Conservation (phyloP, 176 grass and related monocot genomes). For the Lolium perenne region DNA sequence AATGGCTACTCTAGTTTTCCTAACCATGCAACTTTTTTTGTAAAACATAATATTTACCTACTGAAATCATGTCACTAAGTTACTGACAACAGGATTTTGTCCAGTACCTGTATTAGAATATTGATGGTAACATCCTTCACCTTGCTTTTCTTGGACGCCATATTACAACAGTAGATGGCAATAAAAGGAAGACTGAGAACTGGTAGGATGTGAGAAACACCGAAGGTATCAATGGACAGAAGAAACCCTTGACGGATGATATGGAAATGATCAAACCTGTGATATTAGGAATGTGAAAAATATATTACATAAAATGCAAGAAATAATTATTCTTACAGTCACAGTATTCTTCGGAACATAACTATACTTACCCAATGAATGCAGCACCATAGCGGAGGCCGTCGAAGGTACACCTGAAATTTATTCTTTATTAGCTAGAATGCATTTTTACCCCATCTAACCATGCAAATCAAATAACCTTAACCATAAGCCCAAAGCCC, state of each 20-base stretch:
- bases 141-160: conserved; percentile 43
- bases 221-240: conserved; percentile 89
- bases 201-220: conserved; percentile 84
- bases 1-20: not conserved
- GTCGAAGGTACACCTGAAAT: conserved; percentile 93
- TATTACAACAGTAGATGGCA: conserved; percentile 48
- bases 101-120: conserved; percentile 67
- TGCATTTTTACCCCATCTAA: conserved; percentile 20
- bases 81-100: not conserved
- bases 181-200: conserved; percentile 91
- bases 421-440: conserved; percentile 37
- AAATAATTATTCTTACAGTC: conserved; percentile 8
- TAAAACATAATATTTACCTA: not conserved
- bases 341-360: conserved; percentile 21
- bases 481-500: conserved; percentile 23
- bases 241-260: conserved; percentile 88
- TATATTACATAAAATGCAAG: conserved; percentile 20
- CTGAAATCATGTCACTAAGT: not conserved
- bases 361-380: conserved; percentile 81
- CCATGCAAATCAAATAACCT: conserved; percentile 9
- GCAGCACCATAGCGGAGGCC: conserved; percentile 95
- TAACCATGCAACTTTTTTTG: not conserved
- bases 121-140: conserved; percentile 45
- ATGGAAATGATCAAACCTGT: conserved; percentile 95
- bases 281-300: conserved; percentile 40